phyloP scores from a whole-genome alignment of 176 grass and related monocot species.

The Paspalum vaginatum region DNA sequence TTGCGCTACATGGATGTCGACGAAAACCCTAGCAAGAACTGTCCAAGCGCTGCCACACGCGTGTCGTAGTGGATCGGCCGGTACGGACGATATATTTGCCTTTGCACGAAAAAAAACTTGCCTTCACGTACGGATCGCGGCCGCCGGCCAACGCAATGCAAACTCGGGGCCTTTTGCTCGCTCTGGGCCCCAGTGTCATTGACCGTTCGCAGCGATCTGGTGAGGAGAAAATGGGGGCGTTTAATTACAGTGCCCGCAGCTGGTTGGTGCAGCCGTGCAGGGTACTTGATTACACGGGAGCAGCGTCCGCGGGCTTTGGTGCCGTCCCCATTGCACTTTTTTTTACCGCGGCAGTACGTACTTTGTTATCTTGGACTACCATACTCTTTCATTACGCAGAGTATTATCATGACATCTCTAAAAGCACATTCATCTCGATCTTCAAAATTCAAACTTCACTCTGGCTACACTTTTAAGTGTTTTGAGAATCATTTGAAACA shows the following conservation, averaged over 20 bases:
- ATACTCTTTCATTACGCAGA: too few species aligned
- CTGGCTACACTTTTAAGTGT: too few species aligned
- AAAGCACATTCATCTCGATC: too few species aligned
- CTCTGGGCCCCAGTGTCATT: neutral
- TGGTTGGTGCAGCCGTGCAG: neutral
- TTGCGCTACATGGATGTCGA: slow-evolving; percentile 24
- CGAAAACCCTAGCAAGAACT: slow-evolving; percentile 24
- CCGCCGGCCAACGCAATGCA: too few species aligned
- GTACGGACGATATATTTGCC: slow-evolving; percentile 23
- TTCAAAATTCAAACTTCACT: too few species aligned
- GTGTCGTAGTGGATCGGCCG: neutral
- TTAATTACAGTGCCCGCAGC: neutral
- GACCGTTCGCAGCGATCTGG: neutral
- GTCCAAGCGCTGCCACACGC: slow-evolving; percentile 1
- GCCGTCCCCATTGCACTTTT: neutral
- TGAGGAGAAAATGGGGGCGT: neutral
- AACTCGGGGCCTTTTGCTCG: too few species aligned
- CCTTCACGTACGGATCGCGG: too few species aligned
- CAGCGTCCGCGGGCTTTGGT: neutral
- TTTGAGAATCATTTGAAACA: too few species aligned
- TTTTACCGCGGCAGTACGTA: neutral
- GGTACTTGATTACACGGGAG: neutral
- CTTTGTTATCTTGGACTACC: too few species aligned
- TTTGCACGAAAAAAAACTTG: too few species aligned
- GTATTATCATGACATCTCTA: too few species aligned